These are phyloP conservation scores for Podospora australis DNA, from an alignment of 495 filamentous ascomycete genomes.

Conservation along the genomic window DNA sequence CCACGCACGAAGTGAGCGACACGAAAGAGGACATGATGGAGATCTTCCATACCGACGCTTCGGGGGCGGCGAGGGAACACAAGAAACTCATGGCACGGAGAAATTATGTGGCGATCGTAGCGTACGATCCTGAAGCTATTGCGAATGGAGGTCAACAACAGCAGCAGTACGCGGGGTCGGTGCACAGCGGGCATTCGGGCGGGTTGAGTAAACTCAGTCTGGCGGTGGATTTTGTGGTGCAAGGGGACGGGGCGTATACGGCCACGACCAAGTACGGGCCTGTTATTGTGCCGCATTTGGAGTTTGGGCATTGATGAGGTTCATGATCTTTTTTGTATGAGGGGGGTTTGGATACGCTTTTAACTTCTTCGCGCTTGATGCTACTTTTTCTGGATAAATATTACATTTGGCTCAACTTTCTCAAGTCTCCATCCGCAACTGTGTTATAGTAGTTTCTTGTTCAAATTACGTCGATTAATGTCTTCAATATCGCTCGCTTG, in stretches of 20 bases:
- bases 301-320: conserved; percentile 57
- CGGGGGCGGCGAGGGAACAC: conserved; percentile 68
- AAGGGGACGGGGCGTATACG: conserved; percentile 74
- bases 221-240: conserved; percentile 95
- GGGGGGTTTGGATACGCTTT: too few relatives aligned
- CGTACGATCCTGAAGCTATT: conserved; percentile 80
- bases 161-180: conserved; percentile 30
- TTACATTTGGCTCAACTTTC: too few relatives aligned
- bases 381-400: too few relatives aligned
- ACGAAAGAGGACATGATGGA: conserved; percentile 99
- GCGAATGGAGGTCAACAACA: conserved; percentile 45
- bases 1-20: conserved; percentile 58
- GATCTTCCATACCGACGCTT: conserved; percentile 88
- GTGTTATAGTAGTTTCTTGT: too few relatives aligned
- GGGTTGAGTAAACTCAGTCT: conserved; percentile 69
- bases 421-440: too few relatives aligned
- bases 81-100: conserved; percentile 86
- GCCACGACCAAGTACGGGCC: conserved; percentile 92
- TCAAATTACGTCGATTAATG: too few relatives aligned
- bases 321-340: not conserved
- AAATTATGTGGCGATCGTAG: conserved; percentile 92
- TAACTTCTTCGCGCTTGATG: too few relatives aligned
- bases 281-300: conserved; percentile 88
- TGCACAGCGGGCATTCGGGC: conserved; percentile 19
- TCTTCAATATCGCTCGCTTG: too few relatives aligned